phyloP scores from a whole-genome alignment of 306 rosid genomes.

The Inga laurina region DNA sequence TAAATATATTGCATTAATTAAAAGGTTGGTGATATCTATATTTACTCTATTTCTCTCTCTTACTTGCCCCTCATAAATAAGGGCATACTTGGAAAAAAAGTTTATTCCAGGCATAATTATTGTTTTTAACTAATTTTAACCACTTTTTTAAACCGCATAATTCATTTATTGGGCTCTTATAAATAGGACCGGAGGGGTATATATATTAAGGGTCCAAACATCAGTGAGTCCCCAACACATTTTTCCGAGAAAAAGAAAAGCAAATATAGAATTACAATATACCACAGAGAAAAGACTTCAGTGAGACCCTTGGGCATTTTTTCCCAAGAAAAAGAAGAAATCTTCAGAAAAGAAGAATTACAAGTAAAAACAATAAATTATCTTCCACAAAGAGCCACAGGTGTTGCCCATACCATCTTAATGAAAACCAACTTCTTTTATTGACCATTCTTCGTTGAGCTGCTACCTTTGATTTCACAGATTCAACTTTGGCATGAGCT shows the following conservation, averaged over 20 bases:
- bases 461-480: constrained; percentile 90
- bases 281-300: neutral
- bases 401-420: constrained; percentile 59
- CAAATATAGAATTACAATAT: neutral
- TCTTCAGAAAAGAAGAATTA: neutral
- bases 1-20: no score
- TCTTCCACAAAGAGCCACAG: neutral
- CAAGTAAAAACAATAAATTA: neutral
- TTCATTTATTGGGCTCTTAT: no score
- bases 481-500: constrained; percentile 96
- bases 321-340: neutral
- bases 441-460: constrained; percentile 71
- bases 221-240: neutral
- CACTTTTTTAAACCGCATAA: no score
- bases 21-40: no score
- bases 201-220: neutral
- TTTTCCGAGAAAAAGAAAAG: constrained; percentile 8
- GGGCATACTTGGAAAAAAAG: no score
- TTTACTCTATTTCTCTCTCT: no score
- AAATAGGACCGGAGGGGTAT: no score
- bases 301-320: neutral
- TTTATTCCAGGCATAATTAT: no score
- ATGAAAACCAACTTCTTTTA: constrained; percentile 90
- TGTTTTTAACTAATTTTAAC: no score
- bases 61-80: no score